Base-by-base conservation (phyloP, 2,329 filamentous ascomycete genomes). In the Purpureocillium lavendulum region DNA sequence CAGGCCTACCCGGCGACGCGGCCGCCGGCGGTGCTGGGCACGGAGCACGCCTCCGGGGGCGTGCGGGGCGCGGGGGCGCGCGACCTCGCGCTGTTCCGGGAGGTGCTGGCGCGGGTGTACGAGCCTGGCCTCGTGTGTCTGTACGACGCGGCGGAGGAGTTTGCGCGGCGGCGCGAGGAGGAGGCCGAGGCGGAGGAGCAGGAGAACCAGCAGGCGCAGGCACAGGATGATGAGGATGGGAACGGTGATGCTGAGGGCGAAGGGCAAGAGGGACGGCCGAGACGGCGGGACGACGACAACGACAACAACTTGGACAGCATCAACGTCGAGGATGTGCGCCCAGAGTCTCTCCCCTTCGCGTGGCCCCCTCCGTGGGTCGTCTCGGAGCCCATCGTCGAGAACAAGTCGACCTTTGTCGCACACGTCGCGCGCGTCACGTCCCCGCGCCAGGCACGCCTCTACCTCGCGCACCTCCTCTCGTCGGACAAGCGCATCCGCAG, bases 401-500 rank as follows among this genome's bases (percentile, higher is more conserved):
- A 86, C 57, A 94, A 87, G 56, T 96, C 88, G 0, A 80, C 86
- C 2, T 98, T 98, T 57, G 53, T 97, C 33, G 92, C 85, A 2
- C 81, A 88, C 29, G 82, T 77, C 29, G 84, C 84, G 0, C 64
- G 62, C 3, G 87, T 94, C 2, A 66, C 71, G 0, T 85, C 82
- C 4, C 76, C 85, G 1, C 66, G 71, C 1, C 76, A 92, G 59
- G 90, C 89, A 3, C 76, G 78, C 42, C 61, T 66, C 3, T 89
- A 77, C 53, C 64, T 97, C 1, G 70, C 77, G 33, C 81, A 94
- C 58, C 72, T 98, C 1, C 71, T 96, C 7, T 74, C 81, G 5
- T 84, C 80, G 8, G 88, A 97, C 61, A 88, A 84, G 63, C 87
- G 85, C 50, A 82, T 87, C 29, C 82, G 87, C n/a, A 69, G 74